Base-by-base conservation (phyloP, 176 grass and related monocot genomes). In the Oropetium thomaeum region DNA sequence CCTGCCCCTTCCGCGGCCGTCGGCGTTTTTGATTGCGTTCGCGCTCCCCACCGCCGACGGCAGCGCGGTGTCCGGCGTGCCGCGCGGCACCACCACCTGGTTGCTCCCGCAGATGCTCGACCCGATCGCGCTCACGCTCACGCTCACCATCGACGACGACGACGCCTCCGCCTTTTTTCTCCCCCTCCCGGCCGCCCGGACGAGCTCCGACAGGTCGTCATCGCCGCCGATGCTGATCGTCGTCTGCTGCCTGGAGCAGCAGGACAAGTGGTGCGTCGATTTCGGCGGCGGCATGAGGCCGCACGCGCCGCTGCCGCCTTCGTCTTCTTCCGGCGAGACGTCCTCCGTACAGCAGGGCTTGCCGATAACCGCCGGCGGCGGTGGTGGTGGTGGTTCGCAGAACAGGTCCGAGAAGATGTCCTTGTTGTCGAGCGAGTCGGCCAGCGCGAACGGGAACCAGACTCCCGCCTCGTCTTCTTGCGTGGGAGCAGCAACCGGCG, bases 51-150 rank as follows among this genome's bases (percentile, higher is more conserved):
- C 58, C 22, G 78, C 78, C 37, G 84, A 86, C 7, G 78, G 84
- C 64, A 76, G 44, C 38, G 26, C 62, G 19, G 22, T 23, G 83
- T n/a, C 43, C 43, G 67, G 28, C 43, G n/a, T 49, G 41, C 65
- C 75, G 64, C 48, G 39, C 55, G 51, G 88, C 69, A 32, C 58
- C 69, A 74, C 75, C 71, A 90, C 81, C 66, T 86, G 83, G 78
- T 96, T 92, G 85, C 89, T 96, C 63, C 74, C 83, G 31, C 89
- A 96, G 79, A 92, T 87, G 83, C 89, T 96, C 11, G 89, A 87
- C 10, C 83, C 84, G 29, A 96, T 85, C 31, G 86, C 52, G 80
- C 80, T 96, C 57, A 89, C 84, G 29, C 92, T 85, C 31, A 84
- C 52, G 80, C 80, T 96, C 57, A 89, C 78, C 65, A 62, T 87